Percentiles rank a stretch among this genome's conserved stretches.
Evolutionary conservation across 768 basidiomycete species (phyloP).

Genomic region (Mycena alexandri): DNA sequence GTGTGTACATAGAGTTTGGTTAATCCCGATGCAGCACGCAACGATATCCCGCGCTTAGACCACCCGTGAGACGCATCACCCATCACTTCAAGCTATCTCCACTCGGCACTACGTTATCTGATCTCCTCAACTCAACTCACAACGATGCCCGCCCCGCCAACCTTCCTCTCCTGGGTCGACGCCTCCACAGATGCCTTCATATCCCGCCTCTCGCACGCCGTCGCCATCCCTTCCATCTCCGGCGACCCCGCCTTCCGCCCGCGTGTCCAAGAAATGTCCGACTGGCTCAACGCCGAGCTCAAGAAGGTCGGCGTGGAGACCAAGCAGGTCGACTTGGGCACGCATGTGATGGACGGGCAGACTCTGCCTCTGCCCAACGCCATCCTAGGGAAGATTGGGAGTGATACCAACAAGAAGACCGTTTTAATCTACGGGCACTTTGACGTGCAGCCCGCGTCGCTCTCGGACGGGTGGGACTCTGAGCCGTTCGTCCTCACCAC

Average conservation of each 20-base stretch:
- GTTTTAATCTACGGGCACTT: constrained; percentile 95
- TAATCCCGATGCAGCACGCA: too few species aligned
- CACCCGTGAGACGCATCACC: too few species aligned
- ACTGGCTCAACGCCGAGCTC: constrained; percentile 83
- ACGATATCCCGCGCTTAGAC: too few species aligned
- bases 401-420: constrained; percentile 92
- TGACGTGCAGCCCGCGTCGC: constrained; percentile 88
- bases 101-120: constrained; percentile 9
- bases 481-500: constrained; percentile 83
- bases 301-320: constrained; percentile 84
- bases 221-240: constrained; percentile 86
- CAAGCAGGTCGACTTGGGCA: constrained; percentile 76
- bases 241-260: constrained; percentile 77
- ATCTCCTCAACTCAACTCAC: too few species aligned
- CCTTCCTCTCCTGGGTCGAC: constrained; percentile 71
- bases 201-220: constrained; percentile 81
- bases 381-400: constrained; percentile 84
- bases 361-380: constrained; percentile 83
- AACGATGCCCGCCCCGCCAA: constrained; percentile 62
- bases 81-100: background rate
- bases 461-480: constrained; percentile 86
- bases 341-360: constrained; percentile 75
- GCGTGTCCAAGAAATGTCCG: constrained; percentile 88
- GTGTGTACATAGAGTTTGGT: too few species aligned
- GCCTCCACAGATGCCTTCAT: constrained; percentile 81